Evolutionary conservation across 164 flowering plant genomes (phyloP), one percentile per base, ranked within the genome.

Genomic region (Echeveria elegans): DNA sequence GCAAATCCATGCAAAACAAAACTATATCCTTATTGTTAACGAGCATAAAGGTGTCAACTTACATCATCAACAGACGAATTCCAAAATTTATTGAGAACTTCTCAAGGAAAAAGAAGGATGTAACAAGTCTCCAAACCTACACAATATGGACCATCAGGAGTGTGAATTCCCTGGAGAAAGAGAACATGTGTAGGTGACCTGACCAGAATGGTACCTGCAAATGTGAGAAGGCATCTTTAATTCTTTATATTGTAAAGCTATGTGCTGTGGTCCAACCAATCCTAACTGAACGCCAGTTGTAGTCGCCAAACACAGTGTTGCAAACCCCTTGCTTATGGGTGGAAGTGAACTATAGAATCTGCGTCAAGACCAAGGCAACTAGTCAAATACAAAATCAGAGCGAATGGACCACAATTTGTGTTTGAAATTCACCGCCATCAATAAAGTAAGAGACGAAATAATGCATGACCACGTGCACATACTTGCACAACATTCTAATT

Each of bases 11-110:
- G 61, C 11, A 1, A 56, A 26, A 28, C 61, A 56, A 28, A 28
- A 28, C 3, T 56, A 12, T 15, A 19, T 2, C 14, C 1, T 15
- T 41, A 32, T 14, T 10, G 6, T 29, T 65, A 41, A 21, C 18
- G 30, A 23, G 11, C 31, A n/a, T 30, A 23, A 47, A 28, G 23
- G 53, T 45, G 47, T 37, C 16, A 65, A 56, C 99, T 85, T 77
- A 95, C 99, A 95, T 85, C 97, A 90, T 92, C 63, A 95, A 72
- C 61, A 95, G 86, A 15, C 91, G 97, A 74, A 95, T 89, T 40
- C 94, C 97, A 75, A 95, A 95, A 75, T 95, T 95, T 68, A 95
- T 81, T 6, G 97, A 95, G 66, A 95, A 95, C 18, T 59, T 63
- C 10, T 96, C 97, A 45, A 92, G 91, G 79, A 88, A 89, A 72